These are phyloP conservation scores for Colletotrichum euphorbiae DNA, from an alignment of 2,329 filamentous ascomycete genomes.

Conservation along the genomic window DNA sequence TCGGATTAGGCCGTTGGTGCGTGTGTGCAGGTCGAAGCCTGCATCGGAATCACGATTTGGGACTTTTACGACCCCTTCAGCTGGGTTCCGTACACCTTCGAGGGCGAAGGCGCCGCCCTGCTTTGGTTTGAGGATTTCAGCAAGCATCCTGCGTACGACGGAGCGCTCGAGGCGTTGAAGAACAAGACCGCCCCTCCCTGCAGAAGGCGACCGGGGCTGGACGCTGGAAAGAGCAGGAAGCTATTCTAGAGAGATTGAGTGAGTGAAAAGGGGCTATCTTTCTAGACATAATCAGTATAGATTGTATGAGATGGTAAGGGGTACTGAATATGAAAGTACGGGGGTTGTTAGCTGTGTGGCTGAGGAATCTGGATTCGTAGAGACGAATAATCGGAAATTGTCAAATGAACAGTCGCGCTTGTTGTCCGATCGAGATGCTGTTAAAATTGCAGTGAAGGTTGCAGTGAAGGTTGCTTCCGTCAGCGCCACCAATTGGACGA, in stretches of 20 bases:
- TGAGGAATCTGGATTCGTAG: too few species aligned
- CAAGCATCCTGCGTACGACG: conserved; percentile 57
- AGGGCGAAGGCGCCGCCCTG: conserved; percentile 54
- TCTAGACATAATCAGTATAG: too few species aligned
- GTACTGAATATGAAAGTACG: too few species aligned
- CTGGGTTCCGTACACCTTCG: conserved; percentile 56
- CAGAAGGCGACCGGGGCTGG: conserved; percentile 26
- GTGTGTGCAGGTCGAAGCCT: conserved; percentile 46
- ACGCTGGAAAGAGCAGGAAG: conserved; percentile 24
- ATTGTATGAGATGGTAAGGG: too few species aligned
- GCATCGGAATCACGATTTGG: conserved; percentile 51
- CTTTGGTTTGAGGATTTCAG: conserved; percentile 57
- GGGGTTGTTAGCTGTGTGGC: too few species aligned
- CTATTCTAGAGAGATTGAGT: conserved; percentile 13
- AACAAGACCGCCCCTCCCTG: conserved; percentile 43
- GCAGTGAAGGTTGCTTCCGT: too few species aligned
- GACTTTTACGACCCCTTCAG: conserved; percentile 52
- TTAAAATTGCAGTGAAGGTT: too few species aligned
- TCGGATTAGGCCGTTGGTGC: conserved; percentile 41
- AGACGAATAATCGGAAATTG: too few species aligned
- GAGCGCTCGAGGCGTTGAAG: conserved; percentile 50
- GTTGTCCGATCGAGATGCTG: too few species aligned
- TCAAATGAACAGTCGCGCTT: too few species aligned
- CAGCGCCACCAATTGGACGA: too few species aligned
- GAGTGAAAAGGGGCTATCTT: too few species aligned